Evolutionary conservation across 495 filamentous ascomycete species (phyloP).

Genomic region (Viridothelium virens): DNA sequence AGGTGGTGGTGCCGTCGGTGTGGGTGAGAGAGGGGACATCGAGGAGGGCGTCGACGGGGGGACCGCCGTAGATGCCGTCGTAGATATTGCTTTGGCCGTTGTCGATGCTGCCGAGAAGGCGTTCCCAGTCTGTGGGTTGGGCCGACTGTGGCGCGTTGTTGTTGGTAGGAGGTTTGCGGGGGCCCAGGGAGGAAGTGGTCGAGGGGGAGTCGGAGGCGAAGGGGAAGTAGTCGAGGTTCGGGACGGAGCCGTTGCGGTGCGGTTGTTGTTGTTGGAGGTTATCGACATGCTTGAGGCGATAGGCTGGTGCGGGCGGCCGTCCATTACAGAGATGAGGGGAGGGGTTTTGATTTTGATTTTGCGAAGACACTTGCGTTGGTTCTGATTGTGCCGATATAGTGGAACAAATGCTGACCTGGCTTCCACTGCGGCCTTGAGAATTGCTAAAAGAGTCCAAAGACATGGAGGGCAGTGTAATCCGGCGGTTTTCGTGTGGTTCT

Average conservation of each 20-base stretch:
- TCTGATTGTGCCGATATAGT: constrained; percentile 2
- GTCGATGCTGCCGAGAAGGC: constrained; percentile 67
- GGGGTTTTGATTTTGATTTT: not conserved
- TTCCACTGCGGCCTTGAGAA: constrained; percentile 15
- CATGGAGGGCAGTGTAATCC: constrained; percentile 25
- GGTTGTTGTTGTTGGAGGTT: constrained; percentile 16
- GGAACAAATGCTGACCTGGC: constrained; percentile 38
- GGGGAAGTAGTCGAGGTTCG: constrained; percentile 50
- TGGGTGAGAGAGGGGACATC: constrained; percentile 29
- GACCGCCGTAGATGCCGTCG: constrained; percentile 73
- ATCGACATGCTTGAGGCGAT: not conserved
- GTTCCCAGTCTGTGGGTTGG: constrained; percentile 65
- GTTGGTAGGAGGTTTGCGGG: constrained; percentile 2
- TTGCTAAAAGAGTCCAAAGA: constrained; percentile 15
- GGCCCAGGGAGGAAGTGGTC: constrained; percentile 15
- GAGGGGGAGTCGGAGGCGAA: constrained; percentile 33
- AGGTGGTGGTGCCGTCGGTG: not conserved
- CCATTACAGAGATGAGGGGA: not conserved
- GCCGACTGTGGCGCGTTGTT: constrained; percentile 19
- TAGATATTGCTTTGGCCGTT: constrained; percentile 71
- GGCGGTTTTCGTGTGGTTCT: constrained; percentile 17
- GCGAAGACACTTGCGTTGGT: not conserved
- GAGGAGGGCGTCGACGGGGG: constrained; percentile 44
- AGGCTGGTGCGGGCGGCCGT: not conserved
- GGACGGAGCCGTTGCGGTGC: constrained; percentile 33